Evolutionary conservation across 805 yeast genomes (phyloP).

Genomic region (Wickerhamomyces xylosicus): DNA sequence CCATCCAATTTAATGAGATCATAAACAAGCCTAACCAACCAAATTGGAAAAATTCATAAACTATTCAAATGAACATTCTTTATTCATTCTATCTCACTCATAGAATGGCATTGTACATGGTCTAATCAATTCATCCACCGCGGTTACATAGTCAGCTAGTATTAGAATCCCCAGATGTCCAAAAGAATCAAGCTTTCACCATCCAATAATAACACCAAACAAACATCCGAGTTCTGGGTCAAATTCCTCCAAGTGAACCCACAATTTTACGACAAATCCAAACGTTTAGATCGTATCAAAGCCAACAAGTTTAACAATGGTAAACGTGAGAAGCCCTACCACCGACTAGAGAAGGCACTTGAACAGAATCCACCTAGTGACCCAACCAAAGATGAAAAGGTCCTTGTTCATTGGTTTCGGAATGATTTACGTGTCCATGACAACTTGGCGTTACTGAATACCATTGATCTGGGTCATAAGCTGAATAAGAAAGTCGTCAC

Average conservation of each 20-base stretch:
- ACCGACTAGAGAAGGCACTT: not conserved
- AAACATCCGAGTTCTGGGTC: not conserved
- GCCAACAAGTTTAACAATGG: not conserved
- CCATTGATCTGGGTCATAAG: slow-evolving; percentile 23
- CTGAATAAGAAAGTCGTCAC: slow-evolving; percentile 26
- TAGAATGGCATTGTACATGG: too few relatives aligned
- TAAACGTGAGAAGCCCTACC: not conserved
- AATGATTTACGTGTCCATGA: slow-evolving; percentile 36
- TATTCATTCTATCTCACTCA: too few relatives aligned
- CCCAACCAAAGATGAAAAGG: slow-evolving; percentile 1
- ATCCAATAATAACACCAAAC: not conserved
- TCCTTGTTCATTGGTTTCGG: slow-evolving; percentile 35
- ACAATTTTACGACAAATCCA: not conserved
- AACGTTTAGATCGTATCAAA: not conserved
- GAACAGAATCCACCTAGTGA: not conserved
- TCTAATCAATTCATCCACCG: too few relatives aligned
- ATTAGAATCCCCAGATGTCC: too few relatives aligned
- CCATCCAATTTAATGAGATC: too few relatives aligned
- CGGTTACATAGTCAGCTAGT: too few relatives aligned
- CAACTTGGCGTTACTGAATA: slow-evolving; percentile 30
- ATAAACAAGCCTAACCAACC: too few relatives aligned
- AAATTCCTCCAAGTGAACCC: not conserved
- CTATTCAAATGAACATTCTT: too few relatives aligned
- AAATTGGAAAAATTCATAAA: too few relatives aligned
- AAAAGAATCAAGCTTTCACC: not conserved